Base-by-base conservation (phyloP, 2,329 filamentous ascomycete genomes). In the Trichoderma sp. region DNA sequence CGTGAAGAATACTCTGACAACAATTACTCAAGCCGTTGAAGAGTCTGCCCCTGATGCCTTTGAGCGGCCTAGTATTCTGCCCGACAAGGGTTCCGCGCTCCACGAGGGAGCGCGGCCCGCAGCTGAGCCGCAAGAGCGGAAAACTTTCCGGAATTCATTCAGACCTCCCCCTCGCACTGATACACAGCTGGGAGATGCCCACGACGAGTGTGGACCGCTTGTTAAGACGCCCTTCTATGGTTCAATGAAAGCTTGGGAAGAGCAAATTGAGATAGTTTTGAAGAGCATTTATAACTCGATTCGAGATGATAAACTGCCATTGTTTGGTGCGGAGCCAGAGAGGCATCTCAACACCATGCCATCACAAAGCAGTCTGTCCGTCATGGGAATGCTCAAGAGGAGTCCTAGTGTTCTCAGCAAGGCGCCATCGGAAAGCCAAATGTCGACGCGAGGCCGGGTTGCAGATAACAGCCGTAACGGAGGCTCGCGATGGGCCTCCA, bases 221-320 rank as follows among this genome's bases (percentile, higher is more conserved):
- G 93, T 98, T 31, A 95, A 92, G 81, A 85, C 89, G 9, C 91
- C 93, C 0, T 97, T 95, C 81, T 90, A 91, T 71, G 96, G 95
- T 7, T 87, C 92, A 0, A 88, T 93, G 80, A 92, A 92, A 78
- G 92, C 91, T 2, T 99, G 97, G 97, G 95, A 98, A 82, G 88
- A 91, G 45, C 95, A 98, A 82, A 88, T 99, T 56, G 97, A 99
- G 84, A 87, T 90, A n/a, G 94, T 98, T 7, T 88, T 99, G 31
- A 98, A 97, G 83, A 92, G 95, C 27, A 98, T 97, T 76, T 99
- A 97, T 83, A 91, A 88, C 33, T 98, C 95, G 0, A 98, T 99
- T 80, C 93, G 94, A 66, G 93, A 94, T 79, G 92, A 97, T 78
- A 91, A 91, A n/a, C 87, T 99, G 63, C 97, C 97, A 6, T 87